These are phyloP conservation scores for Neurospora hispaniola DNA, from an alignment of 495 filamentous ascomycete genomes.

Conservation along the genomic window DNA sequence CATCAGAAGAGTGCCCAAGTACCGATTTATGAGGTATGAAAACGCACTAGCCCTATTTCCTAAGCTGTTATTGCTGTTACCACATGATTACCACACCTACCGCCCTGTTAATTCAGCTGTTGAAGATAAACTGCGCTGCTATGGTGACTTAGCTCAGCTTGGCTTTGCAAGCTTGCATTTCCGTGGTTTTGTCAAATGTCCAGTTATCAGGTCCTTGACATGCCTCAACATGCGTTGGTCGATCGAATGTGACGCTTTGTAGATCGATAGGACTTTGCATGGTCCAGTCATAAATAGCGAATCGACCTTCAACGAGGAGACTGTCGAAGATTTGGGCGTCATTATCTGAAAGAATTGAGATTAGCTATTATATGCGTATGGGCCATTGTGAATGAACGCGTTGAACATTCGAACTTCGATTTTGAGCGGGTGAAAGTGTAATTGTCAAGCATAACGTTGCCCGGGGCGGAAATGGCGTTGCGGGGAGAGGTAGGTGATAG, in stretches of 20 bases:
- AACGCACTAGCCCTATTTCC: neutral
- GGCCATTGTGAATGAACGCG: neutral
- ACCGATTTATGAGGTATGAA: neutral
- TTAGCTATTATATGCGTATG: neutral
- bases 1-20: neutral
- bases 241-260: too few relatives aligned
- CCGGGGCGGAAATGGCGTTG: neutral
- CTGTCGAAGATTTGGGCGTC: neutral
- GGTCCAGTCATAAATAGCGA: neutral
- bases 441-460: neutral
- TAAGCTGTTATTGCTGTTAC: neutral
- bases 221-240: too few relatives aligned
- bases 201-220: too few relatives aligned
- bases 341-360: neutral
- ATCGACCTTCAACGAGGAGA: neutral
- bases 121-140: neutral
- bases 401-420: neutral
- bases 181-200: too few relatives aligned
- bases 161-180: neutral
- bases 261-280: too few relatives aligned
- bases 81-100: neutral
- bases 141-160: neutral
- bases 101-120: neutral
- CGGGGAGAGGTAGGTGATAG: neutral
- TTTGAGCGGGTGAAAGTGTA: neutral